A percentile compares a stretch with the other conserved stretches of the same genome.
Evolutionary conservation across 2,329 filamentous ascomycete genomes (phyloP).

Genomic region (Claviceps monticola): DNA sequence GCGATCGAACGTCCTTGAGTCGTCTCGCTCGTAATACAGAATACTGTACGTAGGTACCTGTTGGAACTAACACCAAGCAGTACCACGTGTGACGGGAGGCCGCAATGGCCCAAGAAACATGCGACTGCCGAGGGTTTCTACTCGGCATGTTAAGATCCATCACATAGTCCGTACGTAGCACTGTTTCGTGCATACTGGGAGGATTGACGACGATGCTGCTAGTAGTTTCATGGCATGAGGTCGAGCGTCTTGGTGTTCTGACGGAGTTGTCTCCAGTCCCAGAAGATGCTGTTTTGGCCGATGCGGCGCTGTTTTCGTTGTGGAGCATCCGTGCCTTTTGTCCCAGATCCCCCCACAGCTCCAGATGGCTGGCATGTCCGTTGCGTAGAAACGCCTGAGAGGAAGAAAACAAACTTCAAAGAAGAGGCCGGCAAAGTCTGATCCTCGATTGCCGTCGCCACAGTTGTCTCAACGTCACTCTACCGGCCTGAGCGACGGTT

Average conservation of each 20-base stretch:
- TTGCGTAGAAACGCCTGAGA: no score
- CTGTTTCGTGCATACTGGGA: not conserved
- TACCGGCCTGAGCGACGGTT: not conserved
- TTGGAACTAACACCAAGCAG: not conserved
- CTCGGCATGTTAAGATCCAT: not conserved
- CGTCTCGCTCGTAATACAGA: no score
- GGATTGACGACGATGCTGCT: not conserved
- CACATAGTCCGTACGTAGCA: not conserved
- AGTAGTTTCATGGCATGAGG: not conserved
- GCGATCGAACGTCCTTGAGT: not conserved
- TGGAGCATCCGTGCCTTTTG: not conserved
- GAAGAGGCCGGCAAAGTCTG: not conserved
- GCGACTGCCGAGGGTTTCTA: not conserved
- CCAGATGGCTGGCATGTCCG: no score
- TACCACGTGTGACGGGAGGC: not conserved
- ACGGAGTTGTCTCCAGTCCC: not conserved
- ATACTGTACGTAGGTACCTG: not conserved
- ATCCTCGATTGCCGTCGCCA: not conserved
- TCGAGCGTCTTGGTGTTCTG: not conserved
- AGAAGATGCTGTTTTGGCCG: slow-evolving; percentile 2
- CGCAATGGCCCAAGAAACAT: not conserved
- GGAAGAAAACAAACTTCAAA: no score
- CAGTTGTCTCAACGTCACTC: not conserved
- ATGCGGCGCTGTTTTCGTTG: not conserved
- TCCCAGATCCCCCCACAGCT: no score